Evolutionary conservation across 768 basidiomycete species (phyloP).

Genomic region (Mycena floridula): DNA sequence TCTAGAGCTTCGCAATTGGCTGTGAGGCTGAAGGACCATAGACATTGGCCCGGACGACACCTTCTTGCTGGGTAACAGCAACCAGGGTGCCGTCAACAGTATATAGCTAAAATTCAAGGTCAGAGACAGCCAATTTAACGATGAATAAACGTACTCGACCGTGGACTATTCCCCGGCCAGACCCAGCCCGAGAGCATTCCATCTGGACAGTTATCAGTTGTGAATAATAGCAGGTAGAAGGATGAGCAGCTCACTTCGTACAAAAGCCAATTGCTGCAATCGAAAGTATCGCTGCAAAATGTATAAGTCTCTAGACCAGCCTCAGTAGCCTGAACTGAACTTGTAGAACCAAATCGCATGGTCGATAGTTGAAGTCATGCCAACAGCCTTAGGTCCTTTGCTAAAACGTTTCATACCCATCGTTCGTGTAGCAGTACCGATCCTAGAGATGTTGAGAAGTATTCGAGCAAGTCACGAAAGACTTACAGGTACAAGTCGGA

Average conservation of each 20-base stretch:
- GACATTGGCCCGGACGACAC: slow-evolving; percentile 59
- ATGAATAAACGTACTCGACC: slow-evolving; percentile 69
- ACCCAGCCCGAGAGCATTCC: slow-evolving; percentile 53
- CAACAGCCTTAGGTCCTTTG: slow-evolving; percentile 41
- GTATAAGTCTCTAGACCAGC: background rate
- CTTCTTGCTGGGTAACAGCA: slow-evolving; percentile 79
- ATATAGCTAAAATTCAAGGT: slow-evolving; percentile 72
- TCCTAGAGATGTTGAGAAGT: slow-evolving; percentile 32
- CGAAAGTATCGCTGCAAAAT: slow-evolving; percentile 58
- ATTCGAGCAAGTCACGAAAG: background rate
- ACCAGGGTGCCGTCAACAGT: slow-evolving; percentile 59
- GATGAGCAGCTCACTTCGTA: too few species aligned
- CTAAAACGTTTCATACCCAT: slow-evolving; percentile 46
- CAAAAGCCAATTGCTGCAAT: slow-evolving; percentile 77
- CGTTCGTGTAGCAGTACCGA: slow-evolving; percentile 46
- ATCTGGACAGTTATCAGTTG: too few species aligned
- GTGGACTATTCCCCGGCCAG: slow-evolving; percentile 63
- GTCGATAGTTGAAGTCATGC: slow-evolving; percentile 70
- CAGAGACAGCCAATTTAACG: too few species aligned
- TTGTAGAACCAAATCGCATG: slow-evolving; percentile 78
- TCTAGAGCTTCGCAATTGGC: too few species aligned
- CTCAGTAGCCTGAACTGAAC: slow-evolving; percentile 32
- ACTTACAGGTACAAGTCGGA: slow-evolving; percentile 77
- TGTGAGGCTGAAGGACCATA: slow-evolving; percentile 34
- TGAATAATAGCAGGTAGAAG: too few species aligned